Base-by-base conservation (phyloP, 805 yeast genomes). In the Pichia rugopelliculosa region DNA sequence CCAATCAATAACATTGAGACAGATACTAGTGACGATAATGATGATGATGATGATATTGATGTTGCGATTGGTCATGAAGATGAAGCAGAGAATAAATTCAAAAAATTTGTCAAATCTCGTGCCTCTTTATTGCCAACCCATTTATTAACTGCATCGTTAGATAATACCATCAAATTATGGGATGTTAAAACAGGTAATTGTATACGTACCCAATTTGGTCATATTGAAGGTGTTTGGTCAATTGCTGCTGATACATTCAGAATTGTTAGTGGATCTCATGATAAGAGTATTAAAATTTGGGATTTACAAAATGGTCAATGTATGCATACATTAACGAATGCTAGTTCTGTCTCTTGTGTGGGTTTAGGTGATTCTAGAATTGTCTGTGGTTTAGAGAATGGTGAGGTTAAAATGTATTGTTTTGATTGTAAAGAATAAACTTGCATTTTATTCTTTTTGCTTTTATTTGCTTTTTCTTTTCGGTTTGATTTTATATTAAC, bases 191-290 rank as follows among this genome's bases (percentile, higher is more conserved):
- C 93, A 1, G 96, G 97, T 4, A 79, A 80, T 63, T 91, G 98
- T 60, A 78, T 89, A 11, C 74, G 96, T 49, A 93, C 99, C 0
- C 91, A 93, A 65, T 93, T 91, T 69, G 99, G 99, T 3, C 99
- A 93, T 62, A 88, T 91, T 46, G 98, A 93, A 66, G 99, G 99
- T 21, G 96, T 93, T 18, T 91, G 98, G 97, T 88, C 91, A 39
- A 84, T 93, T 47, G 88, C 93, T 17, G 96, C 97, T 0, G 98
- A 93, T 69, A 89, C 90, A 36, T 93, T 93, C 73, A 76, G 99
- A 55, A 86, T 93, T 40, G 86, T 91, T 11, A 82, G 93, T 58
- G 98, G 98, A 1, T 90, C 96, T 1, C 97, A 93, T 61, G 99
- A 93, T 69, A 77, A 88, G 53, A 72, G 80, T 33, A 87, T 87